A percentile compares a stretch with the other conserved stretches of the same genome.
phyloP scores from a whole-genome alignment of 2,329 filamentous ascomycete species.

The Colletotrichum noveboracense region DNA sequence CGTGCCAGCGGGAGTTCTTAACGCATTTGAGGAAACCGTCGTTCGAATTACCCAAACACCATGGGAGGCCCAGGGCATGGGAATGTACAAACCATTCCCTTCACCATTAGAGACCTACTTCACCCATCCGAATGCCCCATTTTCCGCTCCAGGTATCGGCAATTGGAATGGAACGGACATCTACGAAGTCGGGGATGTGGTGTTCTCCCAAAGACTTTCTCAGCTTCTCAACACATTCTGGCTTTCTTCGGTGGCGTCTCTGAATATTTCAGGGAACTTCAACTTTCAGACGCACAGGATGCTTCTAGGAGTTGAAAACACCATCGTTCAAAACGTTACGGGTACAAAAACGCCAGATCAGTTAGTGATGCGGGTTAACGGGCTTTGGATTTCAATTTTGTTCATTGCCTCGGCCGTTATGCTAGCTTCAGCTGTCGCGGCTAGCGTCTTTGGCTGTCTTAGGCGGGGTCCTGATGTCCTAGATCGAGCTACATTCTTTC shows the following conservation, averaged over 20 bases:
- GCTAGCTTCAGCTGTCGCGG: neutral
- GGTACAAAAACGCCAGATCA: neutral
- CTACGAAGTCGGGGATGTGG: neutral
- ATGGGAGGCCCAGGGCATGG: neutral
- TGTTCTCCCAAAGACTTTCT: neutral
- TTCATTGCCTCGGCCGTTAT: neutral
- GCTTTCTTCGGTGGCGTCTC: neutral
- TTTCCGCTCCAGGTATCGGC: neutral
- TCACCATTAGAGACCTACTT: neutral
- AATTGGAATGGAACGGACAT: neutral
- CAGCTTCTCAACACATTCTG: constrained; percentile 11
- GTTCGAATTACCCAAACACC: neutral
- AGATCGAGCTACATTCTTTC: constrained; percentile 22
- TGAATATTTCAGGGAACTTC: neutral
- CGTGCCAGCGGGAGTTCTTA: neutral
- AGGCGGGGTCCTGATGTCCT: constrained; percentile 27
- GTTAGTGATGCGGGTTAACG: neutral
- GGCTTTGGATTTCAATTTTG: neutral
- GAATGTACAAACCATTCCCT: neutral
- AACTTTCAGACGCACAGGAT: neutral
- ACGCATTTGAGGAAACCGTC: neutral
- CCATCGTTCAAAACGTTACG: neutral
- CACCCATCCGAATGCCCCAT: neutral
- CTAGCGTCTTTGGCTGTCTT: constrained; percentile 28
- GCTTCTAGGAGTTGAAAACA: neutral